These are phyloP conservation scores for Ustilago curta DNA, from an alignment of 1,284 basidiomycete genomes.

Conservation along the genomic window DNA sequence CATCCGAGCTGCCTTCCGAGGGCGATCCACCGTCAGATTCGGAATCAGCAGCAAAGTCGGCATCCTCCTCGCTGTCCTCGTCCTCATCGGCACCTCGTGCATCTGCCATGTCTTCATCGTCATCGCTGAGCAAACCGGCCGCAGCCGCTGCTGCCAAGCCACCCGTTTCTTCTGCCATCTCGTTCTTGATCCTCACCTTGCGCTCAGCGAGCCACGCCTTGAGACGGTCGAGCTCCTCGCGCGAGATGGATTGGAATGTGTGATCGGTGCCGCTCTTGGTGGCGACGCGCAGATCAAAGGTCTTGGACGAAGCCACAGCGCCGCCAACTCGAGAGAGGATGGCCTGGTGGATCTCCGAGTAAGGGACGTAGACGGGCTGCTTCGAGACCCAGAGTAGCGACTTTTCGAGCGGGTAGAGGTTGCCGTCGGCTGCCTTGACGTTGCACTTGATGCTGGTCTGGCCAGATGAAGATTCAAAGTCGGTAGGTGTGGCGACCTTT, in stretches of 20 bases:
- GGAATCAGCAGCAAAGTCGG: slow-evolving; percentile 83
- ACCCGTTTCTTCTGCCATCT: slow-evolving; percentile 84
- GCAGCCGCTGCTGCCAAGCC: slow-evolving; percentile 73
- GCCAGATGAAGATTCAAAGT: slow-evolving; percentile 71
- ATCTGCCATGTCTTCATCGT: slow-evolving; percentile 74
- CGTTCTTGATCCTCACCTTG: slow-evolving; percentile 94
- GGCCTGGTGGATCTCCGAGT: slow-evolving; percentile 89
- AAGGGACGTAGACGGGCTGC: slow-evolving; percentile 90
- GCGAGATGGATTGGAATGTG: slow-evolving; percentile 88
- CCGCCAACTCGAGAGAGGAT: slow-evolving; percentile 94
- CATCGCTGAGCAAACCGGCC: slow-evolving; percentile 76
- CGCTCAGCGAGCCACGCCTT: slow-evolving; percentile 88
- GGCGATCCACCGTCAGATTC: slow-evolving; percentile 61
- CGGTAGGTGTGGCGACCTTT: slow-evolving; percentile 80
- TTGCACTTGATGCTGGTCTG: slow-evolving; percentile 85
- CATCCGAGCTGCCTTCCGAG: slow-evolving; percentile 72
- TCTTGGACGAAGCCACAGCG: slow-evolving; percentile 86
- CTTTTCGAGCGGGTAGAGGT: slow-evolving; percentile 98
- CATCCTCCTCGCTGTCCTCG: slow-evolving; percentile 74
- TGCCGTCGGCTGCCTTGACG: slow-evolving; percentile 95
- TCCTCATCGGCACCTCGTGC: slow-evolving; percentile 73
- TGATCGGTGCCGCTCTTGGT: slow-evolving; percentile 78
- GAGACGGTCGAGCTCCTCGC: slow-evolving; percentile 91
- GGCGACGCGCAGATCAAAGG: slow-evolving; percentile 93
- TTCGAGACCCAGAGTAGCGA: slow-evolving; percentile 98